These are phyloP conservation scores for Cryptococcus sp. DNA, from an alignment of 1,284 basidiomycete species.

Conservation along the genomic window DNA sequence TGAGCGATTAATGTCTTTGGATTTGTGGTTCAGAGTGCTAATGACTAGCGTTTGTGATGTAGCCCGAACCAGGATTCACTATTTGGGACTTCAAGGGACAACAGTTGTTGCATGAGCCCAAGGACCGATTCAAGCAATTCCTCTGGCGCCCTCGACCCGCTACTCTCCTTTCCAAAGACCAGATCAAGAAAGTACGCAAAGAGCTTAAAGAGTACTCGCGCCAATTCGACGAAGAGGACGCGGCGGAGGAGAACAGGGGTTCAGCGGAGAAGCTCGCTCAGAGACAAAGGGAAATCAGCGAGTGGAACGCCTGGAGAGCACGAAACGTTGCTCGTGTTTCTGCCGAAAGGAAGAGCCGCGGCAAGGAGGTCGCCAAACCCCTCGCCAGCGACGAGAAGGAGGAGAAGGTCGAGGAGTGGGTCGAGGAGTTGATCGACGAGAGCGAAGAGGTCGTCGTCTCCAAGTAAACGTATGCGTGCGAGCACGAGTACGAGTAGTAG, in stretches of 20 bases:
- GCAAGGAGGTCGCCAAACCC: conserved; percentile 32
- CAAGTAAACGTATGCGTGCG: no score
- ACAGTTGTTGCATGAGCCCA: conserved; percentile 82
- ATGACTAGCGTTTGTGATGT: conserved; percentile 4
- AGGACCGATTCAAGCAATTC: conserved; percentile 98
- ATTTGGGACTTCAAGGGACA: conserved; percentile 98
- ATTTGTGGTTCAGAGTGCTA: neutral
- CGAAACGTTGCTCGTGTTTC: conserved; percentile 44
- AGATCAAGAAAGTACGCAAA: conserved; percentile 75
- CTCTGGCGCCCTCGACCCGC: conserved; percentile 94
- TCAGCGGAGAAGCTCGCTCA: conserved; percentile 90
- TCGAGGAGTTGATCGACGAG: conserved; percentile 89
- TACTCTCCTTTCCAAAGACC: conserved; percentile 83
- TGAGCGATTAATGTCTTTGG: conserved; percentile 53
- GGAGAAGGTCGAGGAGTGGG: conserved; percentile 85
- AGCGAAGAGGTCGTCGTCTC: conserved; percentile 67
- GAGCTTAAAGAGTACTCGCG: conserved; percentile 92
- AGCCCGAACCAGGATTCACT: conserved; percentile 95
- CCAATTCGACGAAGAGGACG: conserved; percentile 94
- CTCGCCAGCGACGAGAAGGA: conserved; percentile 64
- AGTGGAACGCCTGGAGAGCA: conserved; percentile 93
- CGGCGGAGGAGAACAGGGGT: conserved; percentile 89
- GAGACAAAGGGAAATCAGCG: conserved; percentile 88
- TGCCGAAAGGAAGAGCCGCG: conserved; percentile 38
- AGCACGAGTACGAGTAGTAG: no score